phyloP scores from a whole-genome alignment of 805 yeast genomes.

The Suhomyces sp. region DNA sequence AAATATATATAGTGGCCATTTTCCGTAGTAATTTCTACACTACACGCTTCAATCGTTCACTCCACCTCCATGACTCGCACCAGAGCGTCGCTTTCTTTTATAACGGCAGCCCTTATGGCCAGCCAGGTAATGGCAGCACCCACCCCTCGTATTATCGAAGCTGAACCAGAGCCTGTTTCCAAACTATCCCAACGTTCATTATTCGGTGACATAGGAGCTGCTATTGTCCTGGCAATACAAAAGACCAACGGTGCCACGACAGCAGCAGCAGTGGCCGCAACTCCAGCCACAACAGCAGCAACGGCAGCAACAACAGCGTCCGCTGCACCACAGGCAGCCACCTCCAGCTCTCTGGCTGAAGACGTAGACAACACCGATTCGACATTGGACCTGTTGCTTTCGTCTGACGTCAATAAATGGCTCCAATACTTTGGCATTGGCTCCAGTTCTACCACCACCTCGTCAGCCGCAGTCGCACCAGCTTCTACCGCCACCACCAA shows the following conservation, averaged over 20 bases:
- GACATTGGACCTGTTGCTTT: conserved; percentile 7
- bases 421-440: conserved; percentile 11
- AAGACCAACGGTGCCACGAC: conserved; percentile 8
- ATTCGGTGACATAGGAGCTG: background rate
- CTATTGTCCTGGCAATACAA: background rate
- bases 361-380: background rate
- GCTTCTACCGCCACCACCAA: conserved; percentile 2
- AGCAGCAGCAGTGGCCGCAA: conserved; percentile 9
- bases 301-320: background rate
- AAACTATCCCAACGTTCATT: background rate
- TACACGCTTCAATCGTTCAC: background rate
- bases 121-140: conserved; percentile 1
- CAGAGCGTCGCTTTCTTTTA: background rate
- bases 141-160: background rate
- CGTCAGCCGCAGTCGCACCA: background rate
- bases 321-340: conserved; percentile 4
- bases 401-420: conserved; percentile 7
- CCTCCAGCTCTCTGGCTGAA: conserved; percentile 2
- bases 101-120: background rate
- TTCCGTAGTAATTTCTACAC: background rate
- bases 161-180: background rate
- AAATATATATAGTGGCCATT: background rate
- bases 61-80: background rate
- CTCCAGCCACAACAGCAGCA: conserved; percentile 7
- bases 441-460: background rate